Evolutionary conservation across 1,139 yeast genomes (phyloP), one percentile per base, ranked within the genome.

Genomic region (Debaryomyces nepalensis): DNA sequence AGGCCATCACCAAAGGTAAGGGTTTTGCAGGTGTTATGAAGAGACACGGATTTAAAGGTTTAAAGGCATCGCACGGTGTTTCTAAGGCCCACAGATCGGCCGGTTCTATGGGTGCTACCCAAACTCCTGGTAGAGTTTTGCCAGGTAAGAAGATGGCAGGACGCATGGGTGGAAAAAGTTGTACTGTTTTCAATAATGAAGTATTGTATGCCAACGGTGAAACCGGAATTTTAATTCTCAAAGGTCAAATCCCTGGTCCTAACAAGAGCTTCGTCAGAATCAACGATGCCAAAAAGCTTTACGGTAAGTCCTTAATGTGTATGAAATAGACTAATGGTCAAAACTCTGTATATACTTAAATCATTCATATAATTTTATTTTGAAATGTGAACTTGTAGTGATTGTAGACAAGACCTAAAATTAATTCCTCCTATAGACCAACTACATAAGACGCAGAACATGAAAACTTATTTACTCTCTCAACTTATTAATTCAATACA

Each of bases 131-230:
- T 59, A 85, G 99, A 73, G 90, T 90, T 42, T 75, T 90, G 50
- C 98, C 98, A 11, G 98, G 97, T 27, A 91, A 89, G 73, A 93
- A 90, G 69, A 91, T 95, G 98, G 96, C 99, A 23, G 99, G 99
- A 51, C 87, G 88, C 66, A 86, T 91, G 95, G 99, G 99, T 52
- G 82, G 79, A 47, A 74, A 79, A 45, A 76, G 73, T 54, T 79
- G 81, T 51, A 93, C 99, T 4, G 80, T 82, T 26, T 87, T 82
- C 61, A 90, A 90, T 63, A 75, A 83, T 32, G 77, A 83, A 61
- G 86, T 95, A 16, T 72, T 93, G 59, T 86, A 86, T 59, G 84
- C 84, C 12, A 91, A 88, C 61, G 88, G 84, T 37, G 90, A 79
- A 40, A 81, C 84, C 47, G 97, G 96, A 8, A 82, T 88, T 44